Percentiles rank a stretch among this genome's conserved stretches.
These are phyloP conservation scores for Epichloe sp. DNA, from an alignment of 2,329 filamentous ascomycete species.

Conservation along the genomic window DNA sequence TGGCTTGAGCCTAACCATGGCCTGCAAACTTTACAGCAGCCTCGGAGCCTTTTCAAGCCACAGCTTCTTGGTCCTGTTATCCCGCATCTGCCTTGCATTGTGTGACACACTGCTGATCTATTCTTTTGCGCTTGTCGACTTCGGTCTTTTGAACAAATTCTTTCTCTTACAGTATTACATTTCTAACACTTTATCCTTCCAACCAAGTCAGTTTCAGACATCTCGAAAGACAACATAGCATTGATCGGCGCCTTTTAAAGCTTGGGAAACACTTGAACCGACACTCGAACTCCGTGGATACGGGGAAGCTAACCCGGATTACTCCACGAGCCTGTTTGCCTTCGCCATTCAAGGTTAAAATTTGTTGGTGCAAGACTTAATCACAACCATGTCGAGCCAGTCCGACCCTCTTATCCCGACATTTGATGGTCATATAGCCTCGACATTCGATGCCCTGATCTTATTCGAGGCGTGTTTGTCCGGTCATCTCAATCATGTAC, in stretches of 20 bases:
- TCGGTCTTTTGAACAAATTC: not conserved
- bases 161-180: not conserved
- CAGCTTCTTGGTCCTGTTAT: not conserved
- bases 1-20: not conserved
- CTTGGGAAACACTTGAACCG: not conserved
- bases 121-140: not conserved
- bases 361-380: not conserved
- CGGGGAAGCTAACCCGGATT: not conserved
- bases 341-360: not conserved
- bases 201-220: not conserved
- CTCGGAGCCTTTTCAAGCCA: not conserved
- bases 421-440: conserved; percentile 53
- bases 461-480: conserved; percentile 68
- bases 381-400: not conserved
- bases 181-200: not conserved
- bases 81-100: not conserved
- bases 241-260: not conserved
- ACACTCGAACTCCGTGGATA: not conserved
- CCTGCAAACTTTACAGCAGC: not conserved
- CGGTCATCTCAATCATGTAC: conserved; percentile 60
- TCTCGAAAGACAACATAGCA: not conserved
- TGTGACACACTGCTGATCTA: not conserved
- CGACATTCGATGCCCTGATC: conserved; percentile 62
- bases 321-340: not conserved
- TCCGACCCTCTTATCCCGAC: conserved; percentile 41